These are phyloP conservation scores for Jatropha multifida DNA, from an alignment of 441 rosid genomes.

Conservation along the genomic window DNA sequence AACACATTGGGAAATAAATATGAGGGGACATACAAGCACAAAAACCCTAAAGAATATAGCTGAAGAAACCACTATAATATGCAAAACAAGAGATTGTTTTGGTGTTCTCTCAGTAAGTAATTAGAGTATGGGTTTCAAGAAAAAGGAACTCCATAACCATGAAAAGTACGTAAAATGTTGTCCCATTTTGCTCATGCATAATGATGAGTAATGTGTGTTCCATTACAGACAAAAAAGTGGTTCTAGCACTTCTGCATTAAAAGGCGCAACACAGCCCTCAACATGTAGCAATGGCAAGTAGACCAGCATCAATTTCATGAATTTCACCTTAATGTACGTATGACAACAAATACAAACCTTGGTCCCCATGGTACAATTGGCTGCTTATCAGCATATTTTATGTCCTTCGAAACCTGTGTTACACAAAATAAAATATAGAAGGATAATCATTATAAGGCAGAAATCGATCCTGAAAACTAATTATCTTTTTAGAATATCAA, in stretches of 20 bases:
- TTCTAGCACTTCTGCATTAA: background rate
- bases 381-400: slow-evolving; percentile 95
- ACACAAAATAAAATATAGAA: slow-evolving; percentile 12
- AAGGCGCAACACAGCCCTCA: background rate
- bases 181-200: background rate
- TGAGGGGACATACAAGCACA: slow-evolving; percentile 12
- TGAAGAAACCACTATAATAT: background rate
- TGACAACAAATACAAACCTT: slow-evolving; percentile 47
- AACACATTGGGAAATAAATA: slow-evolving; percentile 20
- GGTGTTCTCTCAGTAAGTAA: background rate
- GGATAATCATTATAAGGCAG: slow-evolving; percentile 10
- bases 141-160: background rate
- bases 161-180: background rate
- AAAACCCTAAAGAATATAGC: background rate
- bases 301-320: background rate
- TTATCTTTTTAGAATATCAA: background rate
- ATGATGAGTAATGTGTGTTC: background rate
- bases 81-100: background rate
- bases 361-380: slow-evolving; percentile 98
- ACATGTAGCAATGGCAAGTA: background rate
- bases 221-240: background rate
- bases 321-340: slow-evolving; percentile 6
- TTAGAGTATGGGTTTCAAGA: background rate
- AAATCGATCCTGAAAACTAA: background rate
- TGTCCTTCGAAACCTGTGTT: slow-evolving; percentile 89